Percentiles rank a stretch among this genome's conserved stretches.
Conservation (phyloP, 345 rosid genomes). For the Ricinus communis region DNA sequence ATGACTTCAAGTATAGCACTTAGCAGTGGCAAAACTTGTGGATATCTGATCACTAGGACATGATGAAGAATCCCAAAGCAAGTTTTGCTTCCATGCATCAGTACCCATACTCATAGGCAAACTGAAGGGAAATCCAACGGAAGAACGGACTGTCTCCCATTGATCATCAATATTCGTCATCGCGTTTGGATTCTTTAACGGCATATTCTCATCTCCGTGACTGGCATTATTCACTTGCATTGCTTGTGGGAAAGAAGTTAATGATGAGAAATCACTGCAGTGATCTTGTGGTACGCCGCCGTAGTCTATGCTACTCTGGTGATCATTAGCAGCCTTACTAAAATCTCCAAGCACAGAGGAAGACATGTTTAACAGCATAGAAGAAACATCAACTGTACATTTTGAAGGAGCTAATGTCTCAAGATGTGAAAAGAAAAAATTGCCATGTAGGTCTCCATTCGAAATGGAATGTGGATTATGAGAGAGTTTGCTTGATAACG, state of each 20-base stretch:
- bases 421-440: slow-evolving; percentile 44
- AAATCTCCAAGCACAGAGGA: slow-evolving; percentile 49
- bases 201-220: slow-evolving; percentile 8
- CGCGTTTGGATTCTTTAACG: slow-evolving; percentile 15
- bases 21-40: slow-evolving; percentile 25
- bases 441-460: slow-evolving; percentile 35
- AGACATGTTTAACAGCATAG: slow-evolving; percentile 54
- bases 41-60: slow-evolving; percentile 31
- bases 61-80: slow-evolving; percentile 35
- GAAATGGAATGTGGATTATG: slow-evolving; percentile 29
- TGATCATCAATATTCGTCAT: slow-evolving; percentile 25
- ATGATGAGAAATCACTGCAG: slow-evolving; percentile 23
- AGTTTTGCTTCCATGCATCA: slow-evolving; percentile 43
- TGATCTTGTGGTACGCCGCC: slow-evolving; percentile 21
- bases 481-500: slow-evolving; percentile 5
- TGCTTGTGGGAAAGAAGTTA: slow-evolving; percentile 17
- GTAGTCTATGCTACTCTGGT: slow-evolving; percentile 14
- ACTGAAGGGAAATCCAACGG: slow-evolving; percentile 33
- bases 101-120: slow-evolving; percentile 31
- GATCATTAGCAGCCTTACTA: slow-evolving; percentile 17
- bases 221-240: slow-evolving; percentile 15
- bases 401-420: slow-evolving; percentile 35
- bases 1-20: slow-evolving; percentile 32
- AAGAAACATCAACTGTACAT: slow-evolving; percentile 37
- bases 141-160: slow-evolving; percentile 27